phyloP scores from a whole-genome alignment of 2,329 filamentous ascomycete genomes.

The Nigrospora sphaerica region DNA sequence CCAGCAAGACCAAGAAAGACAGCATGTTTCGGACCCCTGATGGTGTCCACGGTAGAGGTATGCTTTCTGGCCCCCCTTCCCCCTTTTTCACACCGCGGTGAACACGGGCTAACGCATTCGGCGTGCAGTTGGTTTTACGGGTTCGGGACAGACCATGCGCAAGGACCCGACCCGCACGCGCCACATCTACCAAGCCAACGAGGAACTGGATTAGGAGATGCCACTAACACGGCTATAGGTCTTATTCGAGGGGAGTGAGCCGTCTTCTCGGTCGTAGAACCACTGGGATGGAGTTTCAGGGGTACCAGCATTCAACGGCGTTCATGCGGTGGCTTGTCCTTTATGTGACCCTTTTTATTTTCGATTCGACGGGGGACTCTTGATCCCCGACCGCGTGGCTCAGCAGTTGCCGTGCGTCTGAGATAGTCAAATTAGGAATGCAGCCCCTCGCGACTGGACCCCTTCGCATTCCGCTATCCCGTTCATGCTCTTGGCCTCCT shows the following conservation, averaged over 20 bases:
- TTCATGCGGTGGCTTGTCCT: too few species aligned
- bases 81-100: background rate
- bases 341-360: too few species aligned
- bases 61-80: slow-evolving; percentile 12
- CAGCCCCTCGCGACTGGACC: too few species aligned
- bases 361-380: too few species aligned
- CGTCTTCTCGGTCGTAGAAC: too few species aligned
- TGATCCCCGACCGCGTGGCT: too few species aligned
- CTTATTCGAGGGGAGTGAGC: background rate
- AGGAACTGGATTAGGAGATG: slow-evolving; percentile 58
- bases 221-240: slow-evolving; percentile 33
- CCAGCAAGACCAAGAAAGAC: slow-evolving; percentile 64
- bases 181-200: slow-evolving; percentile 75
- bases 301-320: too few species aligned
- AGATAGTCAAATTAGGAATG: too few species aligned
- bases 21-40: slow-evolving; percentile 97
- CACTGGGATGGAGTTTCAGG: too few species aligned
- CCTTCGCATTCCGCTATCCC: too few species aligned
- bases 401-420: too few species aligned
- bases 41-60: slow-evolving; percentile 79
- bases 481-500: too few species aligned
- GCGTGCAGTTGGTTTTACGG: slow-evolving; percentile 80
- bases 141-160: slow-evolving; percentile 91
- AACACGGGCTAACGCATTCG: slow-evolving; percentile 18
- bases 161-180: slow-evolving; percentile 79